phyloP scores from a whole-genome alignment of 192 early-diverging fungal genomes.

The Piromyces sp. region DNA sequence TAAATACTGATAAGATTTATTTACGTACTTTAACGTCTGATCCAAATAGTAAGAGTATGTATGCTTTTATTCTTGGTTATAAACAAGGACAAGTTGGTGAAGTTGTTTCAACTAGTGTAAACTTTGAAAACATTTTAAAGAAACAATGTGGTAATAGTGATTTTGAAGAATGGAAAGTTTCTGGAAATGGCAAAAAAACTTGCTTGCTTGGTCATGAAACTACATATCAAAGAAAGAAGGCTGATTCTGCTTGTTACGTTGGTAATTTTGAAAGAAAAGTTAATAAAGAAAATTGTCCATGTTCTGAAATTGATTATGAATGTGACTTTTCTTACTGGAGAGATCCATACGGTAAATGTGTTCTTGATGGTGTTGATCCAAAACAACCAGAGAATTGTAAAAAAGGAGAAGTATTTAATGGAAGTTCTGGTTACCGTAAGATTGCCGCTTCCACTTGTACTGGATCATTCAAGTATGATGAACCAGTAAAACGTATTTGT shows the following conservation, averaged over 20 bases:
- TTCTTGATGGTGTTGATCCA: slow-evolving; percentile 48
- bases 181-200: not conserved
- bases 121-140: not conserved
- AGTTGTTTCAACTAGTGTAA: not conserved
- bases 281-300: slow-evolving; percentile 46
- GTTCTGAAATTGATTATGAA: slow-evolving; percentile 74
- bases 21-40: not conserved
- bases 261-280: slow-evolving; percentile 20
- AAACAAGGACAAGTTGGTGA: not conserved
- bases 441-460: slow-evolving; percentile 54
- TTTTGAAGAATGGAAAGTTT: slow-evolving; percentile 3
- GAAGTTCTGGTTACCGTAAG: slow-evolving; percentile 67
- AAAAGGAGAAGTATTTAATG: slow-evolving; percentile 43
- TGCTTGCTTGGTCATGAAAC: slow-evolving; percentile 3
- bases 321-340: slow-evolving; percentile 73
- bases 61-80: not conserved
- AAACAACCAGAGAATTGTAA: slow-evolving; percentile 53
- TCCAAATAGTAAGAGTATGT: slow-evolving; percentile 1
- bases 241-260: slow-evolving; percentile 57
- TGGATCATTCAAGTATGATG: slow-evolving; percentile 46
- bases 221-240: slow-evolving; percentile 56
- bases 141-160: not conserved
- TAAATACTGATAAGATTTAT: not conserved
- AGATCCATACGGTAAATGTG: not conserved
- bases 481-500: slow-evolving; percentile 51